Base-by-base conservation (phyloP, 306 rosid genomes). In the Begonia masoniana region DNA sequence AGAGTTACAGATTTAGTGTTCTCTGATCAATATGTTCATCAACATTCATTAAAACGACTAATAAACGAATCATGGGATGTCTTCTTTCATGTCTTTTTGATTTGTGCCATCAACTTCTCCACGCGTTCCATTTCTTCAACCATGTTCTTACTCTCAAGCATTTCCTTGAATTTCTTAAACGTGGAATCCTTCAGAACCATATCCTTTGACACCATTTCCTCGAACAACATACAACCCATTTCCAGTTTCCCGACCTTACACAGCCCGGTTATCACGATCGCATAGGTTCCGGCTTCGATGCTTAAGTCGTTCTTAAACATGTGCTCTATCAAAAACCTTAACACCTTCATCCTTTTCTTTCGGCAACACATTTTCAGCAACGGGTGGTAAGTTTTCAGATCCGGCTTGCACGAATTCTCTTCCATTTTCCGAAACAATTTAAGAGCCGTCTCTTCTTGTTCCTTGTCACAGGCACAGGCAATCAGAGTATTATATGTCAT, bases 341-440 rank as follows among this genome's bases (percentile, higher is more conserved):
- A 78, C 77, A 91, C 75, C 75, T 76, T 85, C 85, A 83, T 83
- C 61, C 94, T 80, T 71, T 81, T 91, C 84, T 76, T 83, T 43
- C 54, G 78, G 71, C 87, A 75, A 70, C 84, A 85, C 83, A 91
- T 76, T 82, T 83, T 91, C 69, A 91, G 56, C 71, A 91, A 72
- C 0, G 92, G 88, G 60, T 76, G 79, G 48, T 91, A 91, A 13
- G 96, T 91, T 68, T 63, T 59, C 8, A 78, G 43, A 4, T 70
- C 67, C 0, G 88, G 94, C 68, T 76, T 75, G 77, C 78, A 74
- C 1, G 66, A 59, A 10, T 62, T 61, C 19, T 85, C 92, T 70
- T 69, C 95, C 94, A 91, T 85, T 66, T 78, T 81, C 75, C 70
- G 76, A 7, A 91, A 87, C 85, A 83, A 65, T 64, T 75, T 74